phyloP scores from a whole-genome alignment of 345 rosid species.

The Carallia brachiata region DNA sequence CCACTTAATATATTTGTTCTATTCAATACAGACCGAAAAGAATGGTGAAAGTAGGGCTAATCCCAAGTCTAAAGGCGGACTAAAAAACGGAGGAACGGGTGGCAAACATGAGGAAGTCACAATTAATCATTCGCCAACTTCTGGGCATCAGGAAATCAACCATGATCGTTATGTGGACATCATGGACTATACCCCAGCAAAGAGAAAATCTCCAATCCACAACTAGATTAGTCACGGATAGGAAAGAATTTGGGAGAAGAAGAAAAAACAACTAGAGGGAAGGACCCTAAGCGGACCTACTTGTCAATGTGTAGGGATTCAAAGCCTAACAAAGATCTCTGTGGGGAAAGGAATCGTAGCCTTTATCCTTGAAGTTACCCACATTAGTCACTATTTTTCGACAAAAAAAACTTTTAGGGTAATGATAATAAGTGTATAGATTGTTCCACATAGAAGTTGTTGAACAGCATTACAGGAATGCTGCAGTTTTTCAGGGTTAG shows the following conservation, averaged over 20 bases:
- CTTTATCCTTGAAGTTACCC: too few relatives aligned
- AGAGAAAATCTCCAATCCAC: neutral
- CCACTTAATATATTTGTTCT: neutral
- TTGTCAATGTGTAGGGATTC: too few relatives aligned
- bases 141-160: neutral
- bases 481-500: neutral
- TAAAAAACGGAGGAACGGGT: neutral
- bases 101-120: neutral
- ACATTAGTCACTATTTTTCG: too few relatives aligned
- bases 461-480: neutral
- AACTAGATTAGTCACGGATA: neutral
- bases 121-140: neutral
- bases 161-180: neutral
- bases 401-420: neutral
- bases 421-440: neutral
- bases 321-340: too few relatives aligned
- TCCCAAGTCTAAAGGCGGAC: neutral
- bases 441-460: neutral
- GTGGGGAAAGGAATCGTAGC: too few relatives aligned
- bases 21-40: neutral
- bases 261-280: neutral
- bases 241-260: neutral
- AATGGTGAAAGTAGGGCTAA: neutral
- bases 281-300: too few relatives aligned
- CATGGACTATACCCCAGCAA: neutral